phyloP scores from a whole-genome alignment of 805 yeast genomes.

The Komagataella kurtzmanii region DNA sequence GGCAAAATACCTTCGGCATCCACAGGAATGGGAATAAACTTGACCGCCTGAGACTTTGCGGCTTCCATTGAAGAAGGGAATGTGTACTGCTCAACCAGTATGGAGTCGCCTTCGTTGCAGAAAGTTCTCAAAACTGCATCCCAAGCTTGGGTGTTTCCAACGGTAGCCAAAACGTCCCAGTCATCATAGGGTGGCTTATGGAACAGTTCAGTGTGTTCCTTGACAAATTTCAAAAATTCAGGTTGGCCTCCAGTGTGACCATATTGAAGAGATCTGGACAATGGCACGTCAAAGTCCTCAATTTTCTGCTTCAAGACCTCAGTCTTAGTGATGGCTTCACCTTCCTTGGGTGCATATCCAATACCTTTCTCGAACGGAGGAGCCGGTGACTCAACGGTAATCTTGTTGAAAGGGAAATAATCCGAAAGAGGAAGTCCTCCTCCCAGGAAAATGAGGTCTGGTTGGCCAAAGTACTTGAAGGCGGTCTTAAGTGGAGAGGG shows the following conservation, averaged over 20 bases:
- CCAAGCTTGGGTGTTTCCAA: slow-evolving; percentile 92
- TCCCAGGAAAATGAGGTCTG: slow-evolving; percentile 77
- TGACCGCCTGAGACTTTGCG: slow-evolving; percentile 46
- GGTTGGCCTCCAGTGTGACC: slow-evolving; percentile 77
- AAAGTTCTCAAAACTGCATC: slow-evolving; percentile 64
- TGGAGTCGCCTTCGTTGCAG: slow-evolving; percentile 43
- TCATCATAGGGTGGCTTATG: slow-evolving; percentile 42
- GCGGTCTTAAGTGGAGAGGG: slow-evolving; percentile 78
- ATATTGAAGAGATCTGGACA: slow-evolving; percentile 83
- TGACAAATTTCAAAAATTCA: slow-evolving; percentile 52
- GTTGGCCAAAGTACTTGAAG: slow-evolving; percentile 61
- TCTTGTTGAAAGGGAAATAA: slow-evolving; percentile 82
- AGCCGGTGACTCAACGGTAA: slow-evolving; percentile 57
- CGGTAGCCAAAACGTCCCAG: slow-evolving; percentile 62
- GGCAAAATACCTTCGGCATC: slow-evolving; percentile 56
- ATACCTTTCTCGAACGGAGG: slow-evolving; percentile 76
- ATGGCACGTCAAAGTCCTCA: slow-evolving; percentile 48
- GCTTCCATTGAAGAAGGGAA: slow-evolving; percentile 66
- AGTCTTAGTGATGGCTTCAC: slow-evolving; percentile 20
- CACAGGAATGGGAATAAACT: slow-evolving; percentile 52
- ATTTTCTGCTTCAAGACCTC: slow-evolving; percentile 26
- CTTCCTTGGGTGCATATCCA: slow-evolving; percentile 39
- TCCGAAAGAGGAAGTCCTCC: slow-evolving; percentile 92
- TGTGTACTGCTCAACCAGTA: slow-evolving; percentile 66
- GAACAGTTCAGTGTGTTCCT: slow-evolving; percentile 55